Base-by-base conservation (phyloP, 139 green algal genomes). In the Chlamydomonas sphaeroides region DNA sequence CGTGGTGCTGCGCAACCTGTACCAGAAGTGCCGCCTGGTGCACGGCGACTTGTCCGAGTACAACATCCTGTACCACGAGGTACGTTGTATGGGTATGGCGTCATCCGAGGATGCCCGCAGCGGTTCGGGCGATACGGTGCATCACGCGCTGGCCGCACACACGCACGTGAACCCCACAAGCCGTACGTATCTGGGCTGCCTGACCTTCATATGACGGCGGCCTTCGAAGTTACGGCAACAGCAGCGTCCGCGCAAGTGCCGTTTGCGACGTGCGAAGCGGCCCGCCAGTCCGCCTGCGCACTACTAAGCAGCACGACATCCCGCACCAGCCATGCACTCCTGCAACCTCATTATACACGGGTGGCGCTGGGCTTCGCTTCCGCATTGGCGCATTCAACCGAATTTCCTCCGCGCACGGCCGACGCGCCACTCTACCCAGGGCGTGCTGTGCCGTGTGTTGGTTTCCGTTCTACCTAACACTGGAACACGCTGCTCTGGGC, bases 11-110 rank as follows among this genome's bases (percentile, higher is more conserved):
- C 78, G 88, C 61, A 84, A 69, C 35, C 88, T 89, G 42, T 89
- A 78, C 48, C 85, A 98, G 79, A 90, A 94, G 65, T 98, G 95
- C 88, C 83, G 88, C 25, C 93, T 99, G 66, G 97, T 99, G 79
- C 97, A 99, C 82, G 97, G 91, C 23, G 97, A 99, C 86, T 92
- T 99, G 30, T 96, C 89, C 65, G 97, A 99, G 89, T 98, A 99
- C 92, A 99, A 99, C 91, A 95, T 99, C 71, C 88, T 98, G 28
- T 92, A 94, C 45, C 82, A 94, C 48, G 84, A 95, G 86, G 93
- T 94, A 35, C 3, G 30, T n/a, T n/a, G n/a, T n/a, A n/a, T n/a
- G n/a, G n/a, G n/a, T n/a, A n/a, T n/a, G n/a, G n/a, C n/a, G n/a
- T n/a, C n/a, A n/a, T n/a, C n/a, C n/a, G n/a, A n/a, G n/a, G n/a